Conservation (phyloP, 2,329 filamentous ascomycete genomes). For the Phialemonium atrogriseum region DNA sequence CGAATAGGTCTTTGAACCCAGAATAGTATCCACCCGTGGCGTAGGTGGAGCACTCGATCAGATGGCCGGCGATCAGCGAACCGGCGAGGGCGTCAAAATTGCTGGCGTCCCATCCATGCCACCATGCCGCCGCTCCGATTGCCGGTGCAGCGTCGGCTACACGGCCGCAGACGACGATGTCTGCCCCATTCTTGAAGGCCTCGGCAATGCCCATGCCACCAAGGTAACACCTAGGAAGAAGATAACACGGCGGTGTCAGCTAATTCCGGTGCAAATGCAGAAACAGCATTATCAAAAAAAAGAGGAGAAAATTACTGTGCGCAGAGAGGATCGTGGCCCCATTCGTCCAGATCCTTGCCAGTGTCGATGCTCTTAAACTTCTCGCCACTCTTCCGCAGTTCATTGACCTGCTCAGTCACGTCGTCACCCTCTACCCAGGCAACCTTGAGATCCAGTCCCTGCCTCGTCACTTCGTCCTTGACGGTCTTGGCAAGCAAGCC, state of each 20-base stretch:
- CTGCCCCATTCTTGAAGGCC: conserved; percentile 22
- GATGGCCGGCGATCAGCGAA: conserved; percentile 30
- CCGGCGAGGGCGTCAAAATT: conserved; percentile 35
- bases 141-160: conserved; percentile 32
- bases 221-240: no score
- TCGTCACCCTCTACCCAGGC: conserved; percentile 25
- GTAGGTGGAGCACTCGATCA: conserved; percentile 36
- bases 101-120: conserved; percentile 33
- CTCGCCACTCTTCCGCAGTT: conserved; percentile 7
- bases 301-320: no score
- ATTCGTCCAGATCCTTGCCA: conserved; percentile 9
- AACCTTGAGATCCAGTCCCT: conserved; percentile 18
- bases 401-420: conserved; percentile 12
- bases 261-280: no score
- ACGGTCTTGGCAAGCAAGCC: conserved; percentile 11
- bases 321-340: conserved; percentile 8
- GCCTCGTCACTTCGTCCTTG: conserved; percentile 9
- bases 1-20: conserved; percentile 31
- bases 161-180: conserved; percentile 29
- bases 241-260: no score
- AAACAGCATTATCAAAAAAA: no score
- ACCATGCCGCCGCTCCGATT: conserved; percentile 38
- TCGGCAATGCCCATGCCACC: conserved; percentile 30
- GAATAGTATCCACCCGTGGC: conserved; percentile 38
- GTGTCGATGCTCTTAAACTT: conserved; percentile 8